Conservation (phyloP, 2,329 filamentous ascomycete genomes). For the Leptographium lundbergii region DNA sequence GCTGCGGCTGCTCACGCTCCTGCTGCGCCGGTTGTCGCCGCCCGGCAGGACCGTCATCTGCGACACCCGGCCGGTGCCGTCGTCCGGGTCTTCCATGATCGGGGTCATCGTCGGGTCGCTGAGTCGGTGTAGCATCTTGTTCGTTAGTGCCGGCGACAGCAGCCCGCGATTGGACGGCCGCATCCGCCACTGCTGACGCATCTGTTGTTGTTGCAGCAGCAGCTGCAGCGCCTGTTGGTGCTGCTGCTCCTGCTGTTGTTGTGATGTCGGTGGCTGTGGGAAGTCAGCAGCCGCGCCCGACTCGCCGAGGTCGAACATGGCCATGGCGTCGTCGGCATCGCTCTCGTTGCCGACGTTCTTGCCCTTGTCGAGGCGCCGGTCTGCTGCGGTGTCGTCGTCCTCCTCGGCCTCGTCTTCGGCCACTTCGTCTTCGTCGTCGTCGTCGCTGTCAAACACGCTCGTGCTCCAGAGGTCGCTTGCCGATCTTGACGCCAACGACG, state of each 20-base stretch:
- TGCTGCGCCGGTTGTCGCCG: not conserved
- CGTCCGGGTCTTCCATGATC: conserved; percentile 10
- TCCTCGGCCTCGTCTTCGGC: conserved; percentile 1
- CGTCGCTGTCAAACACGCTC: conserved; percentile 8
- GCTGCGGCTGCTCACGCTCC: not conserved
- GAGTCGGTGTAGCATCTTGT: conserved; percentile 2
- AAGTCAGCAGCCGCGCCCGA: not conserved
- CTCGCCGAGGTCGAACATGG: not conserved
- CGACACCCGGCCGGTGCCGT: not conserved
- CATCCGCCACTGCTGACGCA: not conserved
- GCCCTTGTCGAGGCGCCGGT: not conserved
- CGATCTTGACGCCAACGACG: not conserved
- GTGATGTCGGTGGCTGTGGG: not conserved
- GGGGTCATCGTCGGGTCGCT: conserved; percentile 9
- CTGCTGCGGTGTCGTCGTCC: not conserved
- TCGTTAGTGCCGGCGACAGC: not conserved
- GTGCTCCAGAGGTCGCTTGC: conserved; percentile 7
- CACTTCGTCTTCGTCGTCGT: conserved; percentile 6
- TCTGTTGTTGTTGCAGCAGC: not conserved
- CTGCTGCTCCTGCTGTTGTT: not conserved
- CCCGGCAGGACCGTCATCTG: not conserved
- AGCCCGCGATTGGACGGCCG: not conserved
- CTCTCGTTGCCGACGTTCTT: not conserved
- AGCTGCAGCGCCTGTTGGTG: not conserved
- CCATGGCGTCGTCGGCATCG: not conserved